Evolutionary conservation across 2,329 filamentous ascomycete species (phyloP).

Genomic region (Microdochium trichocladiopsis): DNA sequence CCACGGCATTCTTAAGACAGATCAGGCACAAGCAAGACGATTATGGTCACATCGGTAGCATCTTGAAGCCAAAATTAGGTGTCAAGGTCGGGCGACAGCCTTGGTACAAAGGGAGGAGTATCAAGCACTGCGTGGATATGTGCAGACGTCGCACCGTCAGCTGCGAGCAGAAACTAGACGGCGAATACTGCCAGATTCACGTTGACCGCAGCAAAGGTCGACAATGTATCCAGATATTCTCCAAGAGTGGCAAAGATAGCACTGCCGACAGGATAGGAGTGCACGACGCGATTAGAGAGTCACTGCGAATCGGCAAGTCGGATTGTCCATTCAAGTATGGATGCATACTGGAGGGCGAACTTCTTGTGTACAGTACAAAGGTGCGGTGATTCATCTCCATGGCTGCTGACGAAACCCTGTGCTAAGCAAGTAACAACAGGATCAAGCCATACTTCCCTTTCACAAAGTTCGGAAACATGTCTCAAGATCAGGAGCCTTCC

Average conservation of each 20-base stretch:
- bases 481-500: conserved; percentile 59
- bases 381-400: conserved; percentile 19
- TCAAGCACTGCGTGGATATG: conserved; percentile 69
- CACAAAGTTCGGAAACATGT: conserved; percentile 80
- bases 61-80: conserved; percentile 47
- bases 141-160: conserved; percentile 55
- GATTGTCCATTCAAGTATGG: conserved; percentile 52
- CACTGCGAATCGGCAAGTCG: conserved; percentile 52
- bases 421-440: conserved; percentile 18
- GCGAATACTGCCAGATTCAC: conserved; percentile 87
- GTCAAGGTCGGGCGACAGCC: conserved; percentile 58
- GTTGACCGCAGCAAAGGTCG: conserved; percentile 54
- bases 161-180: conserved; percentile 77
- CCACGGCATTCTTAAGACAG: conserved; percentile 45
- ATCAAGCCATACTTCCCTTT: conserved; percentile 63
- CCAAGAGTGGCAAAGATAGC: conserved; percentile 87
- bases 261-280: conserved; percentile 61
- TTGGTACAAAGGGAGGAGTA: conserved; percentile 61
- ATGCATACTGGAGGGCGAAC: conserved; percentile 79
- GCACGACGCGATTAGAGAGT: conserved; percentile 55
- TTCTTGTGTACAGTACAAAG: conserved; percentile 69
- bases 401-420: background rate
- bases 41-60: conserved; percentile 12
- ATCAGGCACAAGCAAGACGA: conserved; percentile 12
- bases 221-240: conserved; percentile 70